These are phyloP conservation scores for Furcasterigmium sp. DNA, from an alignment of 2,329 filamentous ascomycete genomes.

Conservation along the genomic window DNA sequence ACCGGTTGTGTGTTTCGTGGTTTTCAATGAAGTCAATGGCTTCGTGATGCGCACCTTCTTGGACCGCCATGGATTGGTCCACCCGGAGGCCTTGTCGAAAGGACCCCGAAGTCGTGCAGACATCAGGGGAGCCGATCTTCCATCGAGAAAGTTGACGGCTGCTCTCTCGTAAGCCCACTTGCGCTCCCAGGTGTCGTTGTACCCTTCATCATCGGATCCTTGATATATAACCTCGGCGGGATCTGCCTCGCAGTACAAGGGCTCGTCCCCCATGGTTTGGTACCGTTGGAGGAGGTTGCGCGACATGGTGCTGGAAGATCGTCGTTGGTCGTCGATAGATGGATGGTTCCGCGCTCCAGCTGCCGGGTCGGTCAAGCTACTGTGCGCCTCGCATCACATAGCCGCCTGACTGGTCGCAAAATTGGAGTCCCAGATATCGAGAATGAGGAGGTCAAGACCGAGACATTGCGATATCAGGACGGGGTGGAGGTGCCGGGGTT, in stretches of 20 bases:
- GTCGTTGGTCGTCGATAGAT: too few relatives aligned
- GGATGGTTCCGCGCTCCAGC: too few relatives aligned
- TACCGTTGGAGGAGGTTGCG: background rate
- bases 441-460: too few relatives aligned
- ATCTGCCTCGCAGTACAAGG: slow-evolving; percentile 40
- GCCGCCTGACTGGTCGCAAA: too few relatives aligned
- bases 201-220: slow-evolving; percentile 54
- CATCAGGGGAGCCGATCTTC: slow-evolving; percentile 49
- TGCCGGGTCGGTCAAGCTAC: too few relatives aligned
- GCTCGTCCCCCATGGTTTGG: slow-evolving; percentile 16
- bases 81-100: slow-evolving; percentile 44
- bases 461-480: too few relatives aligned
- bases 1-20: background rate
- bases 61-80: slow-evolving; percentile 48
- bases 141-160: slow-evolving; percentile 52
- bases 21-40: too few relatives aligned
- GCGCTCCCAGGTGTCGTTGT: slow-evolving; percentile 37
- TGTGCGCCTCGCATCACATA: too few relatives aligned
- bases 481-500: too few relatives aligned
- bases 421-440: too few relatives aligned
- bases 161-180: slow-evolving; percentile 53
- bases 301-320: background rate
- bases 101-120: slow-evolving; percentile 59
- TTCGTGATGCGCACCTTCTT: slow-evolving; percentile 3
- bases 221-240: slow-evolving; percentile 45